phyloP scores from a whole-genome alignment of 768 basidiomycete species.

The Mycena leptocephala region DNA sequence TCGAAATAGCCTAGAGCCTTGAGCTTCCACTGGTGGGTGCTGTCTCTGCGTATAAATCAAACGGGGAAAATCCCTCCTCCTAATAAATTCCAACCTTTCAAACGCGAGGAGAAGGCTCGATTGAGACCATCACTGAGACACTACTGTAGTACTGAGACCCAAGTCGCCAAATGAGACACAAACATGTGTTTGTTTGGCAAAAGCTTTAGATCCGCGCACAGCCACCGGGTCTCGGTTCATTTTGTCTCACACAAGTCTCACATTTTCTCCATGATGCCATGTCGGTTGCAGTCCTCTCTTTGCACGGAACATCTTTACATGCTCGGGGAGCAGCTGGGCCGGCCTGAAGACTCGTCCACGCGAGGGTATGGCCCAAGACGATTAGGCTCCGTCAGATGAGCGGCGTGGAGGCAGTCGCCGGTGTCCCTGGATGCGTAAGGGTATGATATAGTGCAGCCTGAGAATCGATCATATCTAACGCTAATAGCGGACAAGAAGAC shows the following conservation, averaged over 20 bases:
- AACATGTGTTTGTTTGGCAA: neutral
- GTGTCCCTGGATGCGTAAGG: constrained; percentile 20
- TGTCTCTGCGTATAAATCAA: too few species aligned
- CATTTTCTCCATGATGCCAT: neutral
- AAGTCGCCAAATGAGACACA: too few species aligned
- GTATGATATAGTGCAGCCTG: constrained; percentile 9
- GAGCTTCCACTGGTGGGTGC: too few species aligned
- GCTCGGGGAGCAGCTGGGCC: too few species aligned
- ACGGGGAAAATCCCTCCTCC: too few species aligned
- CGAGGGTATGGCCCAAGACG: neutral
- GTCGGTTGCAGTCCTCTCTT: neutral
- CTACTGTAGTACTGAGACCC: too few species aligned
- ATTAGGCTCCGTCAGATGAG: neutral
- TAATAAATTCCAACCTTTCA: too few species aligned
- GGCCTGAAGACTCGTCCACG: neutral
- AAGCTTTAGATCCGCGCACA: neutral
- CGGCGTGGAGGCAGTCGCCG: neutral
- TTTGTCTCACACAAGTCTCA: neutral
- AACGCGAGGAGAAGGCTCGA: too few species aligned
- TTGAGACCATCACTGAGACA: too few species aligned
- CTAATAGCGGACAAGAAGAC: constrained; percentile 11
- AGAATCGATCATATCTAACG: constrained; percentile 14
- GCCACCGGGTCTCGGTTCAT: neutral
- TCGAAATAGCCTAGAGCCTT: neutral
- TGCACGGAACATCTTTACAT: neutral